phyloP scores from a whole-genome alignment of 257 asterid species.

The Marsdenia floribunda region DNA sequence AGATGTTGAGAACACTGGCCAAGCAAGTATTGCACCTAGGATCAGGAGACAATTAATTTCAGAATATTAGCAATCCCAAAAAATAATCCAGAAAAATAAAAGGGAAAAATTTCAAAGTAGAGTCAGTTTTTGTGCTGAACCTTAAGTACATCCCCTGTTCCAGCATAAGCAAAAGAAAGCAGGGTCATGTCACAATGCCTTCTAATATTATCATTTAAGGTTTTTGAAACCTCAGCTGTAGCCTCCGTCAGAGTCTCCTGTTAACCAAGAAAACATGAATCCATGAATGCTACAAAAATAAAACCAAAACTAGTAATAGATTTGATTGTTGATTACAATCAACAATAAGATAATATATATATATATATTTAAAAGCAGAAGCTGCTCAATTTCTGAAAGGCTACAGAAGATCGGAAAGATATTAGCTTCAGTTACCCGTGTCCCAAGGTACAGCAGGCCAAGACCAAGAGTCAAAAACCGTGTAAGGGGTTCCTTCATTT shows the following conservation, averaged over 20 bases:
- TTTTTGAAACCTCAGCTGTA: constrained; percentile 80
- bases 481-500: constrained; percentile 75
- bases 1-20: constrained; percentile 92
- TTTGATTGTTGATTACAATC: neutral
- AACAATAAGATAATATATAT: neutral
- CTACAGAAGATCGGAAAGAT: neutral
- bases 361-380: neutral
- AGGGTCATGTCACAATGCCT: constrained; percentile 83
- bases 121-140: constrained; percentile 26
- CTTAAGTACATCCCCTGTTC: constrained; percentile 95
- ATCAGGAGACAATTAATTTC: constrained; percentile 20
- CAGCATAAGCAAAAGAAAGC: constrained; percentile 94
- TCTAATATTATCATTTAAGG: constrained; percentile 73
- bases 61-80: neutral
- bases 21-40: constrained; percentile 87
- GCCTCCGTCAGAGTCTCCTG: constrained; percentile 61
- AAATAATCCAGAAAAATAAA: no score
- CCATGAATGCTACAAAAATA: neutral
- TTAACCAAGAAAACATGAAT: constrained; percentile 13
- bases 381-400: neutral
- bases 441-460: constrained; percentile 92
- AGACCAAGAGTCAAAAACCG: constrained; percentile 91
- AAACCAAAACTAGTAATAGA: neutral
- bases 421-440: constrained; percentile 48
- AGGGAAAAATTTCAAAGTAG: neutral